Evolutionary conservation across 345 rosid genomes (phyloP).

Genomic region (Euphorbia lathyris): DNA sequence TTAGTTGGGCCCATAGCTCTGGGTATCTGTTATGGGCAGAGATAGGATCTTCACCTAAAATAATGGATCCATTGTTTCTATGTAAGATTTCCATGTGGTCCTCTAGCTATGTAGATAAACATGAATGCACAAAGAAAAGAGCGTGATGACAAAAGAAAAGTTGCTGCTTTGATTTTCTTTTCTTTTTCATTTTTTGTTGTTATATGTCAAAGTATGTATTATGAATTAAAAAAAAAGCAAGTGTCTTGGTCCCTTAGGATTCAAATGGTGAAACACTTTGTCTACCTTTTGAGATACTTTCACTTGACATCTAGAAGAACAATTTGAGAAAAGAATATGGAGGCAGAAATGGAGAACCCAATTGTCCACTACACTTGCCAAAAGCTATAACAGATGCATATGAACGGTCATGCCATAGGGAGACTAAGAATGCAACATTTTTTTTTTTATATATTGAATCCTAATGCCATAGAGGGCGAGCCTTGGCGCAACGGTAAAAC

Average conservation of each 20-base stretch:
- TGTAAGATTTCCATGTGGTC: neutral
- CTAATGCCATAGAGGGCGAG: too few relatives aligned
- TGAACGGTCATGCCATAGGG: too few relatives aligned
- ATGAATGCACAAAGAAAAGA: neutral
- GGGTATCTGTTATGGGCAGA: constrained; percentile 70
- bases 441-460: too few relatives aligned
- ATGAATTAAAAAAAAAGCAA: neutral
- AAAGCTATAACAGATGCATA: too few relatives aligned
- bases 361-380: too few relatives aligned
- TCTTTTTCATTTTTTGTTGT: neutral
- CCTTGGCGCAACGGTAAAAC: too few relatives aligned
- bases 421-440: too few relatives aligned
- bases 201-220: neutral
- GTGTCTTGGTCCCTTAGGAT: neutral
- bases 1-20: constrained; percentile 70
- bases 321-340: too few relatives aligned
- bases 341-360: too few relatives aligned
- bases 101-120: neutral
- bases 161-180: neutral
- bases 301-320: too few relatives aligned
- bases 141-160: neutral
- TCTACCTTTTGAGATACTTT: too few relatives aligned
- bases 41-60: constrained; percentile 69
- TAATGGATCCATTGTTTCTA: neutral
- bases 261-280: too few relatives aligned